A percentile compares a stretch with the other conserved stretches of the same genome.
Evolutionary conservation across 441 rosid genomes (phyloP).

Genomic region (Arabidopsis hybrid): DNA sequence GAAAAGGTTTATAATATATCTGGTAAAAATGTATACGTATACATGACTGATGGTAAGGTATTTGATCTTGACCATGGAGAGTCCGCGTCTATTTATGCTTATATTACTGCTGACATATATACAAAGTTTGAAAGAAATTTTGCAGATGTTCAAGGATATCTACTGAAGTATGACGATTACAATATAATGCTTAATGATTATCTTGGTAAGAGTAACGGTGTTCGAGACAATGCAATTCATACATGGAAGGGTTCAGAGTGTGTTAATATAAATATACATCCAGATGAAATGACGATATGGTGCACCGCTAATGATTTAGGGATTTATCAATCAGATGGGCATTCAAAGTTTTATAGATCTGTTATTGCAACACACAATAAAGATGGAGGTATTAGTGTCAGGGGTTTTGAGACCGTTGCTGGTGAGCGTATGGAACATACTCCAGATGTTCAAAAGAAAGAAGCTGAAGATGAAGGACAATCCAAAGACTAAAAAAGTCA

Average conservation of each 20-base stretch:
- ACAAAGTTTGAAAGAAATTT: not conserved
- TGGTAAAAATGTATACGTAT: not conserved
- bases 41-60: not conserved
- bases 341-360: not conserved
- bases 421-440: not conserved
- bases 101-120: not conserved
- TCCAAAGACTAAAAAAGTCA: not conserved
- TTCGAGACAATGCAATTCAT: not conserved
- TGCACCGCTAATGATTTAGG: not conserved
- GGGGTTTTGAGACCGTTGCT: not conserved
- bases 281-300: not conserved
- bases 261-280: not conserved
- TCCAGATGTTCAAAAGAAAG: not conserved
- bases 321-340: not conserved
- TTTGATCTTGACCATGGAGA: too few species aligned
- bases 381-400: not conserved
- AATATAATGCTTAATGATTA: not conserved
- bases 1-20: not conserved
- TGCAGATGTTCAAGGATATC: not conserved
- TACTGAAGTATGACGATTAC: not conserved
- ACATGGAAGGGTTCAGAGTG: not conserved
- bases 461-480: not conserved
- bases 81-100: not conserved
- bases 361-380: not conserved
- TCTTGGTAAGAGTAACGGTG: not conserved